Conservation (phyloP, 1,284 basidiomycete genomes). For the Sutorius eximius region DNA sequence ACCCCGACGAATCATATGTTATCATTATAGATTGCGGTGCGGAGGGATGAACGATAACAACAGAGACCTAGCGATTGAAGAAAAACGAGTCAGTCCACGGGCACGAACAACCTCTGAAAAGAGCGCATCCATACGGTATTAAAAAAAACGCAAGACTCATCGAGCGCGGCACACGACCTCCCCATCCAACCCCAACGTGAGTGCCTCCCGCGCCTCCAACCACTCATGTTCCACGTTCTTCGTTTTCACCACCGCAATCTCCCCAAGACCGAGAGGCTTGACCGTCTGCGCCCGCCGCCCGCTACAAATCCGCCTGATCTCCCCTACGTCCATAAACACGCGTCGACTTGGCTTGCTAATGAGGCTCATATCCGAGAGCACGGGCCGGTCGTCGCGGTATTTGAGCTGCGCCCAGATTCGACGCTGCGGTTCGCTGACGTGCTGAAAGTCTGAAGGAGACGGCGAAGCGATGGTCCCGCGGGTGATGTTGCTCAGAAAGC, state of each 20-base stretch:
- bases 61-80: not conserved
- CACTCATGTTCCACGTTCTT: slow-evolving; percentile 66
- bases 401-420: slow-evolving; percentile 91
- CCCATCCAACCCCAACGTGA: slow-evolving; percentile 62
- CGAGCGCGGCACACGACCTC: slow-evolving; percentile 76
- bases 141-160: slow-evolving; percentile 28
- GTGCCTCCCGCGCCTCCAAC: slow-evolving; percentile 56
- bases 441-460: slow-evolving; percentile 59
- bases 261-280: slow-evolving; percentile 78
- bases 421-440: slow-evolving; percentile 55
- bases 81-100: slow-evolving; percentile 1
- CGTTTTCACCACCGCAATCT: slow-evolving; percentile 81
- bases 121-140: not conserved
- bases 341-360: slow-evolving; percentile 41
- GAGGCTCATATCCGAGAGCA: slow-evolving; percentile 52
- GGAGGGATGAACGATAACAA: not conserved
- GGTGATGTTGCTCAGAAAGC: slow-evolving; percentile 79
- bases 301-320: slow-evolving; percentile 73
- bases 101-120: not conserved
- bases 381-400: slow-evolving; percentile 83
- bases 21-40: not conserved
- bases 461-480: slow-evolving; percentile 74
- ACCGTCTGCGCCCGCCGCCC: slow-evolving; percentile 71
- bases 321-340: slow-evolving; percentile 70
- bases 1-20: not conserved